Base-by-base conservation (phyloP, 2,329 filamentous ascomycete genomes). In the Cladosporium sp. region DNA sequence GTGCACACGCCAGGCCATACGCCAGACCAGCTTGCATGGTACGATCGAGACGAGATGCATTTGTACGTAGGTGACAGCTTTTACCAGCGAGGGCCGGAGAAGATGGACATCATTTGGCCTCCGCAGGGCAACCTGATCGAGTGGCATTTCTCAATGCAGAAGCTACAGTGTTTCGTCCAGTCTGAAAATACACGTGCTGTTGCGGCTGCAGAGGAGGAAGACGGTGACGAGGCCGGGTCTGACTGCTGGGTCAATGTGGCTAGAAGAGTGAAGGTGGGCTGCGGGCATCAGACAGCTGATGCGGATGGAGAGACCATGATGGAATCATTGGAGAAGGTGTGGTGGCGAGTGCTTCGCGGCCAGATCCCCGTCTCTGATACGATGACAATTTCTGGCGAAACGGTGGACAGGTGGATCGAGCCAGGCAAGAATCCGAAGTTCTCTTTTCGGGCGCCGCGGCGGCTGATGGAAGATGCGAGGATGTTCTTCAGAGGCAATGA, bases 1-100 rank as follows among this genome's bases (percentile, higher is more conserved):
- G 71, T 82, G 10, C 79, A 82, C 21, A 79, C 80, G 0, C 80
- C 81, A 2, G 82, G 82, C n/a, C 80, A 83, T 67, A 82, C 80
- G 0, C 81, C 80, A 0, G 80, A 83, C 65, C 76, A 78, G 23
- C 68, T 83, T 1, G 80, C 80, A 1, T 79, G 80, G 72, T 83
- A 81, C 69, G 81, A 83, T 59, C 71, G 75, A 10, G 70, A 76
- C 1, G 80, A 83, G 67, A 76, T 79, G 50, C 73, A 78, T 56
- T 69, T 83, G 0, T 83, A 79, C 63, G 79, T 82, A 5, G 82
- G 82, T 5, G 82, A 84, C 63, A 80, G 78, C 7, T 75, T 82
- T 63, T 83, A 83, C 69, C 78, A 80, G 62, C 70, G 71, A 16
- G 71, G 72, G 0, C 71, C 73, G n/a, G 74, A 76, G 16, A 71